Evolutionary conservation across 768 basidiomycete genomes (phyloP), one percentile per base, ranked within the genome.

Genomic region (Agrocybe pediades): DNA sequence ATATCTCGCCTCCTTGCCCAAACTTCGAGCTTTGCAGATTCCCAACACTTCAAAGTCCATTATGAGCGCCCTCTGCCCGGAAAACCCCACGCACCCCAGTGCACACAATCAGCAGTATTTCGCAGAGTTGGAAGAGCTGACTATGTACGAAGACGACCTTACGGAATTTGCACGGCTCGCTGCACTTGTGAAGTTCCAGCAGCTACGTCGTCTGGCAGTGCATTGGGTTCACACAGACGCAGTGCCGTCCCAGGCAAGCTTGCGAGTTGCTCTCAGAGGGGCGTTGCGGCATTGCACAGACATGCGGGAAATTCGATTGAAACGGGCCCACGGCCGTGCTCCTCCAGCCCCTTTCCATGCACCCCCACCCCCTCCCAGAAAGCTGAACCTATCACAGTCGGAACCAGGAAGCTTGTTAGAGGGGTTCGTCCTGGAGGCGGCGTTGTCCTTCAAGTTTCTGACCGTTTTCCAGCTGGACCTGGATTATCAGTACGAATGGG

Each of bases 361-460:
- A 44, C 8, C 44, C 44, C 2, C 23, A 9, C 16, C 26, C 24
- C 15, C 8, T 19, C 8, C 16, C 17, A 15, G 3, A n/a, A 15
- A 39, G 20, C 42, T 24, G 6, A 29, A 26, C 5, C 43, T 17
- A 8, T 25, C 24, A 36, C 11, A 15, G n/a, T 19, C 13, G 21
- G 27, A 23, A 3, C 24, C n/a, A n/a, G n/a, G n/a, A n/a, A n/a
- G 15, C 23, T 2, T 41, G 2, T 3, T 19, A n/a, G 13, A 41
- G 17, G 27, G 48, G 5, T 27, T 7, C 2, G 47, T 44, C 7
- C 9, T 60, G 6, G 29, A 54, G 21, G 51, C 54, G 3, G 39
- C 56, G 24, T 41, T 56, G 19, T 40, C 51, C 13, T 51, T 60
- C 41, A 47, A 17, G n/a, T 45, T 56, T 20, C 29, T 62, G 2